phyloP scores from a whole-genome alignment of 2,329 filamentous ascomycete species.

The Lachnellula subtilissima region DNA sequence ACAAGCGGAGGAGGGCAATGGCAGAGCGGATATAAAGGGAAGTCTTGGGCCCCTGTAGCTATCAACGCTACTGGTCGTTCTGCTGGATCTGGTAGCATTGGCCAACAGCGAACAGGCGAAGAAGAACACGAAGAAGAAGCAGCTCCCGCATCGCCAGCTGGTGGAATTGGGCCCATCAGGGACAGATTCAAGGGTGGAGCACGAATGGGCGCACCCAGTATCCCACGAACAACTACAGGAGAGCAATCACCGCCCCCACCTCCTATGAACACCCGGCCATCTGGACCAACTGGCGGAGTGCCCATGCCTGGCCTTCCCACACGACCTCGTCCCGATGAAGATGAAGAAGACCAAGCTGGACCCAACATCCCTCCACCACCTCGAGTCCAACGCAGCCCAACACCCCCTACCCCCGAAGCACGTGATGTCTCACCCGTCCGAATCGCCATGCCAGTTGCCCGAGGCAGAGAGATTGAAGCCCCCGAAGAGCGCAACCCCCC shows the following conservation, averaged over 20 bases:
- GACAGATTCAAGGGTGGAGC: conserved; percentile 78
- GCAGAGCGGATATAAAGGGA: conserved; percentile 89
- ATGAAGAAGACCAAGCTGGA: conserved; percentile 50
- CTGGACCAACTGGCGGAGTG: conserved; percentile 67
- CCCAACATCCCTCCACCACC: conserved; percentile 39
- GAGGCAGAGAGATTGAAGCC: conserved; percentile 51
- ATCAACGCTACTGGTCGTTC: conserved; percentile 67
- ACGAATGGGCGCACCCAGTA: conserved; percentile 56
- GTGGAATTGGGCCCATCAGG: conserved; percentile 67
- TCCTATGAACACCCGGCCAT: conserved; percentile 33
- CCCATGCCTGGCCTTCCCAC: conserved; percentile 73
- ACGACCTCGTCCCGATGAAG: conserved; percentile 46
- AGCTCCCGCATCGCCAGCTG: conserved; percentile 50
- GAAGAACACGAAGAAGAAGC: conserved; percentile 42
- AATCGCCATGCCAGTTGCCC: conserved; percentile 78
- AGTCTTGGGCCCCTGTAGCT: conserved; percentile 82
- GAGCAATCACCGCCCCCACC: conserved; percentile 34
- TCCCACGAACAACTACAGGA: conserved; percentile 25
- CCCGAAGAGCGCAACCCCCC: conserved; percentile 44
- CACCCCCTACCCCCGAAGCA: conserved; percentile 41
- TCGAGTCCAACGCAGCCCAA: conserved; percentile 32
- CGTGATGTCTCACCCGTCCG: conserved; percentile 71
- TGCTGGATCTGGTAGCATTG: conserved; percentile 39
- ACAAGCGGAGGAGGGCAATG: conserved; percentile 70
- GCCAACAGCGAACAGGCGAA: conserved; percentile 60